These are phyloP conservation scores for Saccharomyces eubayanus DNA, from an alignment of 805 yeast genomes.

Conservation along the genomic window DNA sequence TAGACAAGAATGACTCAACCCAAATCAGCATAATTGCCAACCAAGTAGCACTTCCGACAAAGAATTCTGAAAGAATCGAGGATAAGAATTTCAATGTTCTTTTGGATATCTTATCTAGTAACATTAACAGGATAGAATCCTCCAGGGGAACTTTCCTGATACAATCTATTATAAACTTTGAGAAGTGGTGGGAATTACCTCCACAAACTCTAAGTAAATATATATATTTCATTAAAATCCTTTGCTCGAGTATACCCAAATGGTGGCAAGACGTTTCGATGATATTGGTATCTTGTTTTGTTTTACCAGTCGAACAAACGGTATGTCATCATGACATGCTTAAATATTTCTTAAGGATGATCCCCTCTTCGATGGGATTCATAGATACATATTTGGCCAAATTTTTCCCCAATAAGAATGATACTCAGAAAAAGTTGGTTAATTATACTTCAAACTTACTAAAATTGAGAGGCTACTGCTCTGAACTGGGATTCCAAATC, in stretches of 20 bases:
- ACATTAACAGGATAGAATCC: slow-evolving; percentile 57
- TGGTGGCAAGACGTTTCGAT: slow-evolving; percentile 82
- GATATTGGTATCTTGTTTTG: slow-evolving; percentile 58
- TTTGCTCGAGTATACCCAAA: slow-evolving; percentile 79
- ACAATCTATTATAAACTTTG: slow-evolving; percentile 50
- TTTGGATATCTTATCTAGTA: slow-evolving; percentile 50
- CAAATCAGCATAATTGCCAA: slow-evolving; percentile 53
- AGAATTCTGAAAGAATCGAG: slow-evolving; percentile 48
- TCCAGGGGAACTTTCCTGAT: slow-evolving; percentile 45
- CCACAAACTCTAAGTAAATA: slow-evolving; percentile 43
- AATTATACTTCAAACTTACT: slow-evolving; percentile 63
- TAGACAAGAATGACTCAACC: slow-evolving; percentile 50
- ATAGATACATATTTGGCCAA: slow-evolving; percentile 50
- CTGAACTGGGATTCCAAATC: slow-evolving; percentile 60
- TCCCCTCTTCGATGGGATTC: slow-evolving; percentile 72
- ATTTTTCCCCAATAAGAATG: slow-evolving; percentile 75
- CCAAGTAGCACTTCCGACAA: slow-evolving; percentile 46
- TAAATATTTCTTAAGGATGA: slow-evolving; percentile 53
- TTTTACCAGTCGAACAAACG: slow-evolving; percentile 26
- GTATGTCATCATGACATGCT: slow-evolving; percentile 55
- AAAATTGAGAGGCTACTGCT: slow-evolving; percentile 54
- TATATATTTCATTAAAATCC: slow-evolving; percentile 63
- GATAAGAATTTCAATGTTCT: slow-evolving; percentile 45
- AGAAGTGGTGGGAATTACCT: slow-evolving; percentile 50
- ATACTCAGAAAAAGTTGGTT: slow-evolving; percentile 43